Percentiles rank a stretch among this genome's conserved stretches.
phyloP scores from a whole-genome alignment of 2,329 filamentous ascomycete species.

The Rachicladosporium sp. region DNA sequence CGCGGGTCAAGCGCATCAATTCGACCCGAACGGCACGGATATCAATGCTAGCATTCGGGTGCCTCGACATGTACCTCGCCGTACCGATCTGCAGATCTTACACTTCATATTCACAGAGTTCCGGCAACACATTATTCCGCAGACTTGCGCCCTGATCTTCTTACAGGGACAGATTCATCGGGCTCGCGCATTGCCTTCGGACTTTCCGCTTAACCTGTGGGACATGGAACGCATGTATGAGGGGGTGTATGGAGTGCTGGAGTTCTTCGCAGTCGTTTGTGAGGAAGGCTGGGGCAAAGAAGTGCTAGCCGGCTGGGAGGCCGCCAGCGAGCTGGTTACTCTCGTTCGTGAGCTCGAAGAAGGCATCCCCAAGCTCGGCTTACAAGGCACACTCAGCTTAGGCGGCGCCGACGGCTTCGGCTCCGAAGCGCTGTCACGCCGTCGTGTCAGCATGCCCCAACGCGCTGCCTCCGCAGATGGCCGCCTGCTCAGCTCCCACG shows the following conservation, averaged over 20 bases:
- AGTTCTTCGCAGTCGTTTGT: conserved; percentile 81
- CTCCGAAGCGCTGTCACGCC: conserved; percentile 1
- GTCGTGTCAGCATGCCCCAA: background rate
- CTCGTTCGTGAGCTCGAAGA: conserved; percentile 77
- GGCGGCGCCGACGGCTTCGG: too few species aligned
- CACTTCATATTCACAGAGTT: conserved; percentile 92
- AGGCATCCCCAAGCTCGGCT: conserved; percentile 29
- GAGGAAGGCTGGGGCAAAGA: conserved; percentile 74
- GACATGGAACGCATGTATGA: conserved; percentile 97
- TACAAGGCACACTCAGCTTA: too few species aligned
- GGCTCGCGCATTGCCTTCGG: conserved; percentile 60
- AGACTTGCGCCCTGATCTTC: conserved; percentile 88
- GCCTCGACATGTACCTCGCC: conserved; percentile 20
- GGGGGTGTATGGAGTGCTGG: conserved; percentile 83
- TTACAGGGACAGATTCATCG: conserved; percentile 81
- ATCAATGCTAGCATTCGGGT: background rate
- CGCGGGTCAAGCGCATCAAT: too few species aligned
- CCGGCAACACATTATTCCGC: conserved; percentile 80
- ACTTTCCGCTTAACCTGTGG: conserved; percentile 92
- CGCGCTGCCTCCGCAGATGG: conserved; percentile 6
- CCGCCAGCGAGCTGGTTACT: conserved; percentile 76
- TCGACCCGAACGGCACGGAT: conserved; percentile 4
- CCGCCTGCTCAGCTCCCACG: conserved; percentile 4
- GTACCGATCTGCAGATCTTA: conserved; percentile 53
- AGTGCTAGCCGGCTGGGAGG: conserved; percentile 83